A percentile compares a stretch with the other conserved stretches of the same genome.
Evolutionary conservation across 805 yeast species (phyloP).

Genomic region (Cyberlindnera xylosilytica): DNA sequence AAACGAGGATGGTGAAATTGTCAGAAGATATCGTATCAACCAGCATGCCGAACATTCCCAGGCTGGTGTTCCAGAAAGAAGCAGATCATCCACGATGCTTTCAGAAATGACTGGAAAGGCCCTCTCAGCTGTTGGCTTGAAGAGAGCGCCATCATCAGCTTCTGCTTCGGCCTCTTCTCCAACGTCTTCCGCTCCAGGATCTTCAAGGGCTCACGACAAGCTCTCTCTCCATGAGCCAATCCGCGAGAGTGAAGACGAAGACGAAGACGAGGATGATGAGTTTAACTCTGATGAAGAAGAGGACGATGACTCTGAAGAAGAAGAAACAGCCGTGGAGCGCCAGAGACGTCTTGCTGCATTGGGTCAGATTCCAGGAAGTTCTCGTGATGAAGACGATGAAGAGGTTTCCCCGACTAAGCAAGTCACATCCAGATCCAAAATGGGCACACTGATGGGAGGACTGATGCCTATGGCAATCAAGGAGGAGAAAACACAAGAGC

Average conservation of each 20-base stretch:
- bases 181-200: background rate
- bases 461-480: constrained; percentile 18
- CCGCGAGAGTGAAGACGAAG: constrained; percentile 1
- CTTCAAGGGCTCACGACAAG: background rate
- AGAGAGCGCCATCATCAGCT: constrained; percentile 14
- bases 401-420: constrained; percentile 30
- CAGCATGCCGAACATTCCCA: constrained; percentile 46
- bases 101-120: constrained; percentile 34
- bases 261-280: constrained; percentile 6
- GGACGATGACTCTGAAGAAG: constrained; percentile 23
- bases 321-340: constrained; percentile 20
- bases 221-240: background rate
- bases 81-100: constrained; percentile 37
- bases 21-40: constrained; percentile 77
- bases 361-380: constrained; percentile 20
- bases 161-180: background rate
- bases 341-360: constrained; percentile 22
- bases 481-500: constrained; percentile 22
- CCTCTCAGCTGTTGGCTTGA: constrained; percentile 53
- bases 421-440: constrained; percentile 4
- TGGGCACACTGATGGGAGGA: constrained; percentile 8
- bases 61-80: constrained; percentile 11
- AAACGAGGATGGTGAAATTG: constrained; percentile 86
- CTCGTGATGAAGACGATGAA: constrained; percentile 27
- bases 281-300: constrained; percentile 23